A percentile compares a stretch with the other conserved stretches of the same genome.
phyloP scores from a whole-genome alignment of 176 grass and related monocot species.

The Cenchrus purpureus region DNA sequence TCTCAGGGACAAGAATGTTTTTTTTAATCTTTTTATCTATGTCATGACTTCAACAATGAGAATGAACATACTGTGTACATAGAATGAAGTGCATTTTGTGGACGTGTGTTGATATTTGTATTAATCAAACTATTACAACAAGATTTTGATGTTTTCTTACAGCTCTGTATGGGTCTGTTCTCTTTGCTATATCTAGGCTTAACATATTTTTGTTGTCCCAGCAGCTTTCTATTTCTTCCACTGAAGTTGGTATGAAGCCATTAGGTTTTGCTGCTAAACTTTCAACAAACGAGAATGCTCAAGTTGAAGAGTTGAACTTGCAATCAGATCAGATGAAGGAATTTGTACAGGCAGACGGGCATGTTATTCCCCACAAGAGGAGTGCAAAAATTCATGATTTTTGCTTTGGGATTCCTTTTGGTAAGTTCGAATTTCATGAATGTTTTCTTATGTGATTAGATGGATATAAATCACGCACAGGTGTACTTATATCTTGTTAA shows the following conservation, averaged over 20 bases:
- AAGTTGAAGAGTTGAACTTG: constrained; percentile 30
- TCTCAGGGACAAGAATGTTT: not conserved
- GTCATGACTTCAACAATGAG: not conserved
- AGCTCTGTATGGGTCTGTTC: not conserved
- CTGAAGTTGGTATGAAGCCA: constrained; percentile 6
- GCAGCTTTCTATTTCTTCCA: constrained; percentile 47
- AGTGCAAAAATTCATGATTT: constrained; percentile 81
- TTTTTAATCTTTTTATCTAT: not conserved
- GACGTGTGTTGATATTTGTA: not conserved
- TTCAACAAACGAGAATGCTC: constrained; percentile 41
- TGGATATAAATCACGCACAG: not conserved
- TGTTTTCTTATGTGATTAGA: not conserved
- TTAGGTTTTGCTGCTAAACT: constrained; percentile 50
- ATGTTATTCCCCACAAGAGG: constrained; percentile 44
- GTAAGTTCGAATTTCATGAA: constrained; percentile 46
- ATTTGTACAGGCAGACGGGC: constrained; percentile 14
- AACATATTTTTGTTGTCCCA: constrained; percentile 21
- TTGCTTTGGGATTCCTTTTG: constrained; percentile 78
- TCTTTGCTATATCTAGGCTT: not conserved
- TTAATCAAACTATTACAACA: not conserved
- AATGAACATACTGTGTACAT: not conserved
- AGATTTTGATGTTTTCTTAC: not conserved
- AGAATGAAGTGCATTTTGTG: not conserved
- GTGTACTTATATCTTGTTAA: constrained; percentile 22
- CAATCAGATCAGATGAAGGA: constrained; percentile 26